phyloP scores from a whole-genome alignment of 2,329 filamentous ascomycete genomes.

The Trichoderma asperellum region DNA sequence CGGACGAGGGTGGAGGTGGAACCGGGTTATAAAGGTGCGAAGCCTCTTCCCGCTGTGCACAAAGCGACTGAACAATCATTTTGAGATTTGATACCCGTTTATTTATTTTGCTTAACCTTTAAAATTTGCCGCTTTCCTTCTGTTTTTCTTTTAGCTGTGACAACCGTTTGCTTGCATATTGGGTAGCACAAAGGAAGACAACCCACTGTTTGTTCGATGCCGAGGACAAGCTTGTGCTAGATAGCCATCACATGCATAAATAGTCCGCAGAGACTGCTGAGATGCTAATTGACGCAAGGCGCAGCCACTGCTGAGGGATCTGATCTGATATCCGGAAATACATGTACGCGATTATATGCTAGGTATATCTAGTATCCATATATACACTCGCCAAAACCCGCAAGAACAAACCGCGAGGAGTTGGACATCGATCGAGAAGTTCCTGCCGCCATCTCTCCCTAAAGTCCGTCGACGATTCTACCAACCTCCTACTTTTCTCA shows the following conservation, averaged over 20 bases:
- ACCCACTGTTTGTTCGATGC: constrained; percentile 6
- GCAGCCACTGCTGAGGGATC: background rate
- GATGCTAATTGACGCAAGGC: constrained; percentile 13
- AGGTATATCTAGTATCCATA: background rate
- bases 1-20: constrained; percentile 12
- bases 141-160: background rate
- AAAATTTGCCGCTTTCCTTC: background rate
- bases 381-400: background rate
- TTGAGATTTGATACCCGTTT: background rate
- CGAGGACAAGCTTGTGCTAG: constrained; percentile 1
- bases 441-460: background rate
- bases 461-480: background rate
- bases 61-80: background rate
- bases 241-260: background rate
- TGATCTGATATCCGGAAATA: background rate
- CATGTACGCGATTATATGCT: background rate
- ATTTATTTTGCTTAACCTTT: too few relatives aligned
- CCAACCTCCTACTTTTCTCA: background rate
- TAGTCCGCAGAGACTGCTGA: background rate
- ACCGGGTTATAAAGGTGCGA: constrained; percentile 18
- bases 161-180: background rate
- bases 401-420: background rate
- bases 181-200: background rate
- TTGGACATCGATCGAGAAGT: background rate
- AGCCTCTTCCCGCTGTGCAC: constrained; percentile 4